Percentiles rank a stretch among this genome's conserved stretches.
Evolutionary conservation across 306 rosid genomes (phyloP).

Genomic region (Cyamopsis tetragonoloba): DNA sequence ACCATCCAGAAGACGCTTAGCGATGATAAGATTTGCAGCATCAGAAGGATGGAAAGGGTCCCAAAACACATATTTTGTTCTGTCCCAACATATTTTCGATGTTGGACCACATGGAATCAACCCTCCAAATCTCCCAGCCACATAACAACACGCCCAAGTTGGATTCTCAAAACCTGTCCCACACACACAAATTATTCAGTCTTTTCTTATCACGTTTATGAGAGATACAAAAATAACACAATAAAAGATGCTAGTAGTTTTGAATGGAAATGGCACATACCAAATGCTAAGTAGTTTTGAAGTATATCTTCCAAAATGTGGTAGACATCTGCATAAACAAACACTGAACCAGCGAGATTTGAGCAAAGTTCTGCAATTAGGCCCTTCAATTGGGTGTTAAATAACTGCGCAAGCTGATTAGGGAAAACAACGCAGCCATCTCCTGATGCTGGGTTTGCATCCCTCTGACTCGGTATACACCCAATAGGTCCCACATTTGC

Average conservation of each 20-base stretch:
- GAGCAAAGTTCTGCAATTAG: constrained; percentile 42
- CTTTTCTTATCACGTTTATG: no score
- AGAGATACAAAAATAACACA: no score
- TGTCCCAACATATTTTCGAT: constrained; percentile 50
- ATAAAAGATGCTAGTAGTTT: no score
- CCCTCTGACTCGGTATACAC: constrained; percentile 70
- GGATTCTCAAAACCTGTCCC: constrained; percentile 54
- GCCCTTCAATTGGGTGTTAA: constrained; percentile 45
- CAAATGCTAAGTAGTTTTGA: constrained; percentile 42
- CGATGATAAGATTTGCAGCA: constrained; percentile 53
- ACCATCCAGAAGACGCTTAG: constrained; percentile 50
- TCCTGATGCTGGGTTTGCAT: constrained; percentile 45
- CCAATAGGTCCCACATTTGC: constrained; percentile 78
- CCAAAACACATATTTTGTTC: constrained; percentile 64
- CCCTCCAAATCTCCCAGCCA: constrained; percentile 62
- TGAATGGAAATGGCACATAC: no score
- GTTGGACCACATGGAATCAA: constrained; percentile 53
- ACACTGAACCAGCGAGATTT: constrained; percentile 38
- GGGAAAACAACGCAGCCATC: constrained; percentile 43
- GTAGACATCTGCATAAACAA: constrained; percentile 68
- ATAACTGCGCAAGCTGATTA: constrained; percentile 48
- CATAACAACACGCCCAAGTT: constrained; percentile 48
- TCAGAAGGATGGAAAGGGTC: constrained; percentile 70
- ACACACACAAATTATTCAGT: no score
- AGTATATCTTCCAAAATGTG: constrained; percentile 49